phyloP scores from a whole-genome alignment of 257 asterid genomes.

The Solanum verrucosum region DNA sequence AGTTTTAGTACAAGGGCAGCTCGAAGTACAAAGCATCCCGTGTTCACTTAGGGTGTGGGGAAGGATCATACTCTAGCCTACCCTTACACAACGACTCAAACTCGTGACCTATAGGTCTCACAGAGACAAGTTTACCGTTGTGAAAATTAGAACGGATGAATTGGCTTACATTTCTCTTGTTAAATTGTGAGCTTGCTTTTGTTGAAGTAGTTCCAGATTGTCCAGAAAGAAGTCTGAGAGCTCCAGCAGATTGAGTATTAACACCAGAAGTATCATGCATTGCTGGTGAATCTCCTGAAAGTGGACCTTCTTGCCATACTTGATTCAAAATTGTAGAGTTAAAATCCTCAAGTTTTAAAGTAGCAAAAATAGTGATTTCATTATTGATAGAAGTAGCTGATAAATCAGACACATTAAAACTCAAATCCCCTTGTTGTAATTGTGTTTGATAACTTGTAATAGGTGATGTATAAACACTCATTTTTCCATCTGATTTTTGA shows the following conservation, averaged over 20 bases:
- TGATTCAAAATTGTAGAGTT: conserved; percentile 55
- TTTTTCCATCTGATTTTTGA: conserved; percentile 60
- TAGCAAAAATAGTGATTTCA: conserved; percentile 57
- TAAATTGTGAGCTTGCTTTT: conserved; percentile 11
- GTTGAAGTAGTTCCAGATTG: conserved; percentile 26
- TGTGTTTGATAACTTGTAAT: conserved; percentile 40
- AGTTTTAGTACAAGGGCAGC: not conserved
- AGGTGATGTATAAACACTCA: conserved; percentile 63
- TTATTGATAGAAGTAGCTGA: conserved; percentile 41
- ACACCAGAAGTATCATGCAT: conserved; percentile 45
- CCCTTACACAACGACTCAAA: not conserved
- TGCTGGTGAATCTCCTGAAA: conserved; percentile 53
- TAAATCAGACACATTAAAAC: conserved; percentile 64
- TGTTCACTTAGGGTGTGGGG: not conserved
- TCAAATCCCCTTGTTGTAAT: conserved; percentile 48
- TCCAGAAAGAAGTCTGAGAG: conserved; percentile 54
- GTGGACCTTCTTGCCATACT: conserved; percentile 91
- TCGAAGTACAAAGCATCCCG: not conserved
- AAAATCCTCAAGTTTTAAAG: conserved; percentile 37
- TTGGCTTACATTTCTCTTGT: conserved; percentile 30
- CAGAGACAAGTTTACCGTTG: not conserved
- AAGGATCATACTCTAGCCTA: not conserved
- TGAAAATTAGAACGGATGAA: not conserved
- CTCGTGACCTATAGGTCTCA: not conserved
- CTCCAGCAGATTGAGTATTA: conserved; percentile 49